Evolutionary conservation across 2,329 filamentous ascomycete species (phyloP).

Genomic region (Aureobasidium pullulans): DNA sequence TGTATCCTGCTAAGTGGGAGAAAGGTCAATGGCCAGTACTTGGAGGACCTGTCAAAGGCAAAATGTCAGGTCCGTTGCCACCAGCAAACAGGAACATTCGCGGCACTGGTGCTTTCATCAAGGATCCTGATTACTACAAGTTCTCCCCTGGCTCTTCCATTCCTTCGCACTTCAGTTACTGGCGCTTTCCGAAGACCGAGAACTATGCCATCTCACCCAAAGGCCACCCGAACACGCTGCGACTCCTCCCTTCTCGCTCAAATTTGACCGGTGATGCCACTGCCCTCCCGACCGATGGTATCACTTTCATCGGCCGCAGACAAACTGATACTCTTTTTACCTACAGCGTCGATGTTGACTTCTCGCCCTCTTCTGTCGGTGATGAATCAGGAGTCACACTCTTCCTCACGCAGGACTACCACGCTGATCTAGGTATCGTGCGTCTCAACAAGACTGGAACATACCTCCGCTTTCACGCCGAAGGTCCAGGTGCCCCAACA

Average conservation of each 20-base stretch:
- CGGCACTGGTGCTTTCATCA: slow-evolving; percentile 37
- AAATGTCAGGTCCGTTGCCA: slow-evolving; percentile 39
- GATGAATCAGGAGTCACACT: slow-evolving; percentile 48
- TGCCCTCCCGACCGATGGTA: slow-evolving; percentile 35
- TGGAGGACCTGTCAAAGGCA: slow-evolving; percentile 36
- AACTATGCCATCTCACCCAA: slow-evolving; percentile 41
- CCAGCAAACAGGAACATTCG: slow-evolving; percentile 26
- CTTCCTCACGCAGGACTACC: slow-evolving; percentile 49
- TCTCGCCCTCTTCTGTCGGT: slow-evolving; percentile 29
- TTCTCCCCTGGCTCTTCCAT: slow-evolving; percentile 40
- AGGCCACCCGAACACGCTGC: slow-evolving; percentile 38
- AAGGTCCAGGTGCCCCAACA: background rate
- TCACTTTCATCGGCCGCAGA: slow-evolving; percentile 48
- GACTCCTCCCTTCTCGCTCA: slow-evolving; percentile 41
- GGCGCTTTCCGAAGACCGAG: slow-evolving; percentile 42
- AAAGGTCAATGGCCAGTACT: slow-evolving; percentile 31
- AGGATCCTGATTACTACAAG: slow-evolving; percentile 38
- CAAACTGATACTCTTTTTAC: slow-evolving; percentile 51
- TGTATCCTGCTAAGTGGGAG: slow-evolving; percentile 44
- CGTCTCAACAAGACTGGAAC: background rate
- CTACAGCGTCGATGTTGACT: slow-evolving; percentile 42
- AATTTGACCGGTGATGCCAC: slow-evolving; percentile 43
- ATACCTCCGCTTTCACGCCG: background rate
- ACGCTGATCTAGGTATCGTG: slow-evolving; percentile 40
- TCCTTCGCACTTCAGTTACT: slow-evolving; percentile 50